Conservation (phyloP, 768 basidiomycete genomes). For the Suillus brevipes region DNA sequence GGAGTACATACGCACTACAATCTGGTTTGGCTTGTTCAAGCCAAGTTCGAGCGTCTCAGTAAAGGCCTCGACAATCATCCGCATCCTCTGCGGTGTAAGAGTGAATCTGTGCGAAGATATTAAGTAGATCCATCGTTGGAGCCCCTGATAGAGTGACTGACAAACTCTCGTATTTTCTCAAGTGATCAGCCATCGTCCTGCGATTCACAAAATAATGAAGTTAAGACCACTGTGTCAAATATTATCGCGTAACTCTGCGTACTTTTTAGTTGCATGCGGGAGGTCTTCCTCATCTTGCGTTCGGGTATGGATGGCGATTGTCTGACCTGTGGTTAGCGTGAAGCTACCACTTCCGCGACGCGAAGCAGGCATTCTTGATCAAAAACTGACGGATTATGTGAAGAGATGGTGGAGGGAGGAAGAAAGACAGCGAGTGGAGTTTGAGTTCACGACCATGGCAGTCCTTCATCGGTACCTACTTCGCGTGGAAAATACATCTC, state of each 20-base stretch:
- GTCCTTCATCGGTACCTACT: constrained; percentile 8
- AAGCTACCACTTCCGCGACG: constrained; percentile 79
- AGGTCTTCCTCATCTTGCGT: constrained; percentile 86
- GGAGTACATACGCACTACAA: constrained; percentile 69
- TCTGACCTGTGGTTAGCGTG: constrained; percentile 71
- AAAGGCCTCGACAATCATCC: constrained; percentile 97
- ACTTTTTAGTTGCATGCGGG: constrained; percentile 95
- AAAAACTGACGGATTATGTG: constrained; percentile 1
- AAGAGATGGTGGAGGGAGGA: constrained; percentile 14
- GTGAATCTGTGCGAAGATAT: constrained; percentile 59
- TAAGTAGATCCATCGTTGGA: constrained; percentile 10
- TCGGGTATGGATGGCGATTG: constrained; percentile 83
- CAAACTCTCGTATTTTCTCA: constrained; percentile 87
- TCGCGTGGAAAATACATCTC: constrained; percentile 27
- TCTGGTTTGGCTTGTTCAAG: constrained; percentile 75
- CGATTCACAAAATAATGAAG: constrained; percentile 4
- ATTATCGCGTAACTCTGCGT: constrained; percentile 25
- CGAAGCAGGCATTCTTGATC: constrained; percentile 58
- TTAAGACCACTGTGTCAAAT: constrained; percentile 5
- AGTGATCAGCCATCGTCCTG: constrained; percentile 92
- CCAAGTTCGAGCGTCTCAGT: constrained; percentile 89
- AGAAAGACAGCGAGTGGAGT: constrained; percentile 20
- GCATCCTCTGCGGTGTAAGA: constrained; percentile 86
- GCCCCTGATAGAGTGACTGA: constrained; percentile 43
- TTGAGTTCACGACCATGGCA: constrained; percentile 9